Percentiles rank a stretch among this genome's conserved stretches.
Evolutionary conservation across 2,329 filamentous ascomycete genomes (phyloP).

Genomic region (Metarhizium album): DNA sequence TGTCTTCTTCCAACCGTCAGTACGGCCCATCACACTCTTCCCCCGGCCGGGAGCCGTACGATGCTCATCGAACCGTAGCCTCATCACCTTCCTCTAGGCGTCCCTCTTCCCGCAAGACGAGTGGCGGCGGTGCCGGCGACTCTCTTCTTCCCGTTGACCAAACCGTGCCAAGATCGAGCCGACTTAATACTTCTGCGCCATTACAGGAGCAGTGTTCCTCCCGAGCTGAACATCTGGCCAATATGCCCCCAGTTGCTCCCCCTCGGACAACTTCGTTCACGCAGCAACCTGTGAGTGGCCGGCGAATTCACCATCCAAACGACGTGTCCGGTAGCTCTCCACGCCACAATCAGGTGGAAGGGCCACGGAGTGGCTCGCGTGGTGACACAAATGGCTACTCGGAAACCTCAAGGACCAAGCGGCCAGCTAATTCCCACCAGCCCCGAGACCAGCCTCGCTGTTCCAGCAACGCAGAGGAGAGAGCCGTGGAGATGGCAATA

Average conservation of each 20-base stretch:
- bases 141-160: slow-evolving; percentile 21
- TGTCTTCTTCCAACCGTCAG: slow-evolving; percentile 38
- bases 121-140: slow-evolving; percentile 31
- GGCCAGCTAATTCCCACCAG: slow-evolving; percentile 15
- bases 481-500: slow-evolving; percentile 26
- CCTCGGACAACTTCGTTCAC: slow-evolving; percentile 78
- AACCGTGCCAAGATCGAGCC: slow-evolving; percentile 36
- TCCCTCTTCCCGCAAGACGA: slow-evolving; percentile 40
- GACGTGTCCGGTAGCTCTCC: slow-evolving; percentile 34
- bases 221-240: slow-evolving; percentile 42
- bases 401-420: slow-evolving; percentile 22
- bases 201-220: slow-evolving; percentile 33
- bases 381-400: slow-evolving; percentile 18
- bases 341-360: slow-evolving; percentile 27
- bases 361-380: slow-evolving; percentile 24
- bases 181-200: slow-evolving; percentile 30
- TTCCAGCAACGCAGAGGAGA: slow-evolving; percentile 29
- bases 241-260: slow-evolving; percentile 52
- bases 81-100: slow-evolving; percentile 43
- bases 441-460: slow-evolving; percentile 29
- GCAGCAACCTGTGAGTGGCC: slow-evolving; percentile 30
- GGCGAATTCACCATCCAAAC: slow-evolving; percentile 33
- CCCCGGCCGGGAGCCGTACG: slow-evolving; percentile 44
- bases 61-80: slow-evolving; percentile 38
- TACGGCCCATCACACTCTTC: slow-evolving; percentile 42